phyloP scores from a whole-genome alignment of 257 asterid genomes.

The Nicotiana undulata region DNA sequence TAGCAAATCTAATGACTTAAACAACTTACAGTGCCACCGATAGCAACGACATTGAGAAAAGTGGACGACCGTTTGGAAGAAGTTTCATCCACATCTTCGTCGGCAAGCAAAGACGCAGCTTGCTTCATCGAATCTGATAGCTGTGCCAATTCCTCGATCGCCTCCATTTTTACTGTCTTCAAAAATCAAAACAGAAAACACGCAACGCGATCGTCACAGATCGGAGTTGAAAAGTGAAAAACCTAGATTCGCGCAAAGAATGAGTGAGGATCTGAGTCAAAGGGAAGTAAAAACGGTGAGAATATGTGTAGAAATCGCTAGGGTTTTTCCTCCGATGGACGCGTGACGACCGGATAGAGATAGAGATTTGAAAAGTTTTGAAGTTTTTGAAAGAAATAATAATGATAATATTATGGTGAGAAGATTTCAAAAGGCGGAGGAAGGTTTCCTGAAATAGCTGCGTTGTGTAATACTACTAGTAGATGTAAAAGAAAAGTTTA shows the following conservation, averaged over 20 bases:
- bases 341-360: slow-evolving; percentile 15
- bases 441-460: slow-evolving; percentile 2
- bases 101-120: slow-evolving; percentile 85
- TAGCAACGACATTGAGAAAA: slow-evolving; percentile 91
- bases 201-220: slow-evolving; percentile 7
- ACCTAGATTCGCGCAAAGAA: slow-evolving; percentile 20
- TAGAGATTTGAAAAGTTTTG: slow-evolving; percentile 25
- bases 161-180: slow-evolving; percentile 36
- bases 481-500: too few relatives aligned
- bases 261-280: slow-evolving; percentile 14
- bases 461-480: not conserved
- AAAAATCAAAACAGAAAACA: not conserved
- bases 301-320: not conserved
- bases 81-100: slow-evolving; percentile 85
- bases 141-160: slow-evolving; percentile 81
- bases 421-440: slow-evolving; percentile 1
- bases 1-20: not conserved
- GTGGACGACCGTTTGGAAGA: slow-evolving; percentile 70
- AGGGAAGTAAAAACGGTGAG: not conserved
- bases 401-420: slow-evolving; percentile 7
- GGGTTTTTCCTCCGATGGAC: not conserved
- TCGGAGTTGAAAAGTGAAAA: not conserved
- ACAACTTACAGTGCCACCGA: slow-evolving; percentile 73
- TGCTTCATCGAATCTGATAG: slow-evolving; percentile 96
- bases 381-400: slow-evolving; percentile 22